Percentiles rank a stretch among this genome's conserved stretches.
phyloP scores from a whole-genome alignment of 1,139 yeast genomes.

The Suhomyces wounanorum region DNA sequence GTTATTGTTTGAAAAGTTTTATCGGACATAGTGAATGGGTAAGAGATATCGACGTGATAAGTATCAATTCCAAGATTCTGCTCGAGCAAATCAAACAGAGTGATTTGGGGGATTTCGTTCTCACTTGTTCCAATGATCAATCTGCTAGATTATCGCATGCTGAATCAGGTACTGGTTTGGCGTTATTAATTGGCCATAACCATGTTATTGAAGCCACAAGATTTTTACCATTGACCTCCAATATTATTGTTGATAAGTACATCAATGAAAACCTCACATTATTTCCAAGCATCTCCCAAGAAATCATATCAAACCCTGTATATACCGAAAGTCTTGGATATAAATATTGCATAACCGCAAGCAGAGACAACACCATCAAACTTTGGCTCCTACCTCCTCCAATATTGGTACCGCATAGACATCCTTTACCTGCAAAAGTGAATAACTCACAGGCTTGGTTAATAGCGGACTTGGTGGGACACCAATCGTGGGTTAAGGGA shows the following conservation, averaged over 20 bases:
- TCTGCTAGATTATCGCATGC: constrained; percentile 65
- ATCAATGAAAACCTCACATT: constrained; percentile 35
- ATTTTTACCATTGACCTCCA: constrained; percentile 61
- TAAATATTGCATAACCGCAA: constrained; percentile 75
- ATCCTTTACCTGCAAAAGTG: constrained; percentile 55
- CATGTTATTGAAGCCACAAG: constrained; percentile 80
- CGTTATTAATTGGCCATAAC: constrained; percentile 72
- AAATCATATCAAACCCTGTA: constrained; percentile 29
- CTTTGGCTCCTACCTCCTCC: constrained; percentile 80
- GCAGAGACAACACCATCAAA: constrained; percentile 75
- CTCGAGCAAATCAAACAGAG: constrained; percentile 14
- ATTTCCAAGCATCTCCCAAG: constrained; percentile 39
- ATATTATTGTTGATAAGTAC: constrained; percentile 52
- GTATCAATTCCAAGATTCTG: constrained; percentile 20
- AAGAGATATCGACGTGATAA: constrained; percentile 54
- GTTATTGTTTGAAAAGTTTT: constrained; percentile 66
- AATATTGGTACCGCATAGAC: constrained; percentile 50
- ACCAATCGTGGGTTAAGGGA: constrained; percentile 84
- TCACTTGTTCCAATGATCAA: constrained; percentile 85
- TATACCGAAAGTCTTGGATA: constrained; percentile 48
- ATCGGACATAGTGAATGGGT: constrained; percentile 92
- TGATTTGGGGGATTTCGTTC: constrained; percentile 53
- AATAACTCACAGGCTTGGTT: constrained; percentile 63
- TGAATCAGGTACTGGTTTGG: constrained; percentile 67
- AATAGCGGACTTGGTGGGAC: constrained; percentile 63